phyloP scores from a whole-genome alignment of 768 basidiomycete species.

The Tubosaeta sp. region DNA sequence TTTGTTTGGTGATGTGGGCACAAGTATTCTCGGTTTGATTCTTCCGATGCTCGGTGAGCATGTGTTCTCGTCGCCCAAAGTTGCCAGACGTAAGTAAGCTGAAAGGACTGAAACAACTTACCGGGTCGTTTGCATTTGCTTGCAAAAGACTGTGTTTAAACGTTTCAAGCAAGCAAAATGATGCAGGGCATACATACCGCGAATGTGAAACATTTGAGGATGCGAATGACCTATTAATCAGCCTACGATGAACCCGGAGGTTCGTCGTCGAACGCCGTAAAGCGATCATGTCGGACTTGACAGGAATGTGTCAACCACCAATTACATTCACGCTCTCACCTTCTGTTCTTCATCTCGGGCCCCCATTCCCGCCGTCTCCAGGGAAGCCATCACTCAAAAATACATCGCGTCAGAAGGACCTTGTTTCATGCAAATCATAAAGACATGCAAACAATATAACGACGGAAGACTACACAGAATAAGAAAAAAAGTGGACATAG shows the following conservation, averaged over 20 bases:
- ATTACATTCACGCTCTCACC: neutral
- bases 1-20: neutral
- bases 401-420: neutral
- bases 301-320: neutral
- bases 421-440: constrained; percentile 20
- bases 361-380: neutral
- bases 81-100: neutral
- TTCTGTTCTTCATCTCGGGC: neutral
- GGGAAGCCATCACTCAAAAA: constrained; percentile 1
- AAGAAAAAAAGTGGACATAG: neutral
- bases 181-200: neutral
- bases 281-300: constrained; percentile 4
- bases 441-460: constrained; percentile 10
- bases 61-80: neutral
- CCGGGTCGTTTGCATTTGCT: neutral
- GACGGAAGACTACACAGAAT: neutral
- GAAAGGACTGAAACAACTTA: neutral
- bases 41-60: neutral
- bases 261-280: neutral
- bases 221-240: neutral
- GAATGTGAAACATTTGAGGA: neutral
- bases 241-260: constrained; percentile 1
- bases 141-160: neutral
- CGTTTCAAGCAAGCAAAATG: neutral
- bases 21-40: neutral